Conservation (phyloP, 2,329 filamentous ascomycete species). For the Arthrobotrys conoides region DNA sequence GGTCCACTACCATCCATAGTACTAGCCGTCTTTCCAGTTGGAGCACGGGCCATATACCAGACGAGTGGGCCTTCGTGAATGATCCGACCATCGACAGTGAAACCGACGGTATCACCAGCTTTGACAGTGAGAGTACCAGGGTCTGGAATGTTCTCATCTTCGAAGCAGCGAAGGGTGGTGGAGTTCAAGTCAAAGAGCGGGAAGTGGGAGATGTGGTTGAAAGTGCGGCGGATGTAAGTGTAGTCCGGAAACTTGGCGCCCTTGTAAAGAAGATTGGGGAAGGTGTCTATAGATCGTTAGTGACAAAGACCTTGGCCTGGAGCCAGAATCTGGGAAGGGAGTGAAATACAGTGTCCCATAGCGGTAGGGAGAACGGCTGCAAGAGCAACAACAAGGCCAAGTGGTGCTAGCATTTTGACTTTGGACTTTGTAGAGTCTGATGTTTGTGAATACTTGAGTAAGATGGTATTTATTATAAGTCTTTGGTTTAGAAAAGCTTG, state of each 20-base stretch:
- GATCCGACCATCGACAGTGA: conserved; percentile 61
- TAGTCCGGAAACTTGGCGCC: conserved; percentile 68
- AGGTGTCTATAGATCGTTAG: conserved; percentile 51
- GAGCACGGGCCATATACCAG: conserved; percentile 68
- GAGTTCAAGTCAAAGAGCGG: conserved; percentile 68
- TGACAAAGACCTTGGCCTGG: background rate
- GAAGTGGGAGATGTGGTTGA: conserved; percentile 67
- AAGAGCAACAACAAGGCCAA: conserved; percentile 35
- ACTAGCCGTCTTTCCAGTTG: conserved; percentile 61
- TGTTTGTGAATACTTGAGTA: no score
- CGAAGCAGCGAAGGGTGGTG: conserved; percentile 68
- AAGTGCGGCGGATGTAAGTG: conserved; percentile 69
- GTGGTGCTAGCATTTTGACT: conserved; percentile 23
- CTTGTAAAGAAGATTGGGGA: conserved; percentile 68
- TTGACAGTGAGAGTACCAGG: conserved; percentile 67
- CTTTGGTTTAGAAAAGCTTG: no score
- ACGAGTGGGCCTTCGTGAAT: conserved; percentile 69
- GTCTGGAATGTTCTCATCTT: conserved; percentile 66
- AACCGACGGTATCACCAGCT: conserved; percentile 62
- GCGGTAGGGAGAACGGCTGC: conserved; percentile 53
- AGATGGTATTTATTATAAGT: no score
- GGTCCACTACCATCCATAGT: conserved; percentile 65
- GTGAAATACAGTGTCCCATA: conserved; percentile 59
- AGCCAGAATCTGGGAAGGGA: no score
- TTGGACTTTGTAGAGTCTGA: background rate